phyloP scores from a whole-genome alignment of 352 stramenopile genomes.

The Phytophthora constricta region DNA sequence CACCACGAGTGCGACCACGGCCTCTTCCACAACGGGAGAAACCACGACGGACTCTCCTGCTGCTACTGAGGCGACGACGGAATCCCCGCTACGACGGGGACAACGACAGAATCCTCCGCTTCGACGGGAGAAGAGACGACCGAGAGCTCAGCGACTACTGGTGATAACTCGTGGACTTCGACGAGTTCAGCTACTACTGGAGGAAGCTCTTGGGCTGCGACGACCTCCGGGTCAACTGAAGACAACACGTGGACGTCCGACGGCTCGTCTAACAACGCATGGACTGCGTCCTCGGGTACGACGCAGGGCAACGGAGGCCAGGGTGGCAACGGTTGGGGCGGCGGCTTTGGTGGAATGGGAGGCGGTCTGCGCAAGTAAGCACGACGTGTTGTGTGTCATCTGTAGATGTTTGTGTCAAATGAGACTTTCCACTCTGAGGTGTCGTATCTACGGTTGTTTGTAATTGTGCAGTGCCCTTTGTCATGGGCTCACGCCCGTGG shows the following conservation, averaged over 20 bases:
- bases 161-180: neutral
- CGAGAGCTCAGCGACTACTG: neutral
- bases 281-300: slow-evolving; percentile 8
- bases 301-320: slow-evolving; percentile 20
- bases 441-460: too few species aligned
- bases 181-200: slow-evolving; percentile 3
- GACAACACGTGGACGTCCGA: slow-evolving; percentile 18
- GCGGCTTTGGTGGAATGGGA: slow-evolving; percentile 32
- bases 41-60: slow-evolving; percentile 7
- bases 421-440: too few species aligned
- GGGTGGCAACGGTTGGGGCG: slow-evolving; percentile 30
- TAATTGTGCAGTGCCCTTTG: too few species aligned
- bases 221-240: neutral
- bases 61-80: neutral
- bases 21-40: too few species aligned
- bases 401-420: too few species aligned
- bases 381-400: too few species aligned
- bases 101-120: too few species aligned
- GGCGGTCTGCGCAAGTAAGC: slow-evolving; percentile 23
- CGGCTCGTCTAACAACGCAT: slow-evolving; percentile 7
- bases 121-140: too few species aligned
- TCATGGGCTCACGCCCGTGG: too few species aligned
- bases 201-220: slow-evolving; percentile 6
- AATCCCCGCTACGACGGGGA: slow-evolving; percentile 2
- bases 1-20: neutral